Percentiles rank a stretch among this genome's conserved stretches.
These are phyloP conservation scores for Scenedesmus sp. DNA, from an alignment of 163 green algal species.

Conservation along the genomic window DNA sequence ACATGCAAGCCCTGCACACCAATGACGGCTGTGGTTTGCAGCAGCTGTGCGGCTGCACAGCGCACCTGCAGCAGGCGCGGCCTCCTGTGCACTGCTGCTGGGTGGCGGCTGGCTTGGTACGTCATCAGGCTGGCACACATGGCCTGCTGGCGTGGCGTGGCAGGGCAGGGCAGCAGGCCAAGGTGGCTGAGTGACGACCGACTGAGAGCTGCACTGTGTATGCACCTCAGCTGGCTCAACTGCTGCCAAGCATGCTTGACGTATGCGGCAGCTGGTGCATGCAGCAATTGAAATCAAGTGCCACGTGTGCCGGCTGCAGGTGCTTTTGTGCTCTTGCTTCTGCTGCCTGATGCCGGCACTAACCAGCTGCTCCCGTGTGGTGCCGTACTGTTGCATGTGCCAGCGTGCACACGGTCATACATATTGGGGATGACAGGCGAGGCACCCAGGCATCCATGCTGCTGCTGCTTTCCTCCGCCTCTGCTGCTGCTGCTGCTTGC, in stretches of 20 bases:
- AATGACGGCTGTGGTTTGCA: no score
- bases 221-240: not conserved
- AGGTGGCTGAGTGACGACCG: no score
- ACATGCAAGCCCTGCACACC: no score
- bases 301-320: no score
- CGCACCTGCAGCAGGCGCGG: conserved; percentile 31
- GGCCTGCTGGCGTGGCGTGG: no score
- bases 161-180: not conserved
- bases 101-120: conserved; percentile 47
- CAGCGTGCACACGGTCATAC: conserved; percentile 51
- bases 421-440: conserved; percentile 53
- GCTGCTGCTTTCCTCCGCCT: conserved; percentile 3
- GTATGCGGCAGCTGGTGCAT: not conserved
- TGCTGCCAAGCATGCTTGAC: not conserved
- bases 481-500: no score
- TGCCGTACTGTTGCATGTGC: conserved; percentile 53
- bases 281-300: not conserved
- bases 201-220: no score
- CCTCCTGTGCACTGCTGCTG: conserved; percentile 27
- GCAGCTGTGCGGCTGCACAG: not conserved
- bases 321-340: not conserved
- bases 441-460: not conserved
- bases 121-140: conserved; percentile 56
- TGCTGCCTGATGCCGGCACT: not conserved
- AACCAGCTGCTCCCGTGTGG: conserved; percentile 42